A percentile compares a stretch with the other conserved stretches of the same genome.
Evolutionary conservation across 306 rosid genomes (phyloP).

Genomic region (Acacia confusa): DNA sequence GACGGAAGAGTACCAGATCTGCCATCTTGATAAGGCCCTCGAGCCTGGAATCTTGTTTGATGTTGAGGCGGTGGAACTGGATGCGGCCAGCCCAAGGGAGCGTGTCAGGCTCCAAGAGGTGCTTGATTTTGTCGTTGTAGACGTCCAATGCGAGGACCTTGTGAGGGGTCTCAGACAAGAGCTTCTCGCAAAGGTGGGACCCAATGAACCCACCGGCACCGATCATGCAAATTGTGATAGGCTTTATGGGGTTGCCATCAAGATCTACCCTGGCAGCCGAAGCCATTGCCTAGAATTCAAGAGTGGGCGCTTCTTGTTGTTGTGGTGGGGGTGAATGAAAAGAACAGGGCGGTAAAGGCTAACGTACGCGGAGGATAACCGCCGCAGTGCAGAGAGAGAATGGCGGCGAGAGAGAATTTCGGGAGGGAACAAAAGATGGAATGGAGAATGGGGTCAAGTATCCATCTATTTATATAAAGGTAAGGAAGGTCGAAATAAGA

Average conservation of each 20-base stretch:
- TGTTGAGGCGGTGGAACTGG: slow-evolving; percentile 88
- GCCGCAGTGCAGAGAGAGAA: neutral
- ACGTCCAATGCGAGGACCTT: slow-evolving; percentile 79
- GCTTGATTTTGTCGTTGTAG: slow-evolving; percentile 88
- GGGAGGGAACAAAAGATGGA: neutral
- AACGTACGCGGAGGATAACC: neutral
- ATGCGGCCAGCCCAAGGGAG: slow-evolving; percentile 77
- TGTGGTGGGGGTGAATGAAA: too few species aligned
- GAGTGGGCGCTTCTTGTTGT: neutral
- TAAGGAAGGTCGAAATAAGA: neutral
- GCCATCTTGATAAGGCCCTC: slow-evolving; percentile 89
- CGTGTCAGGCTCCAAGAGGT: slow-evolving; percentile 68
- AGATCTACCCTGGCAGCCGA: slow-evolving; percentile 68
- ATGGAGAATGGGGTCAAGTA: neutral
- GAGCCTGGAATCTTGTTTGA: slow-evolving; percentile 85
- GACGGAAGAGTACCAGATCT: slow-evolving; percentile 63
- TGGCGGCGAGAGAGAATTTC: neutral
- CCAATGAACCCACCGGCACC: slow-evolving; percentile 98
- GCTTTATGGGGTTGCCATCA: slow-evolving; percentile 70
- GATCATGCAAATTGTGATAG: slow-evolving; percentile 89
- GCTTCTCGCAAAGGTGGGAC: slow-evolving; percentile 89
- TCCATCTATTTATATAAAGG: neutral
- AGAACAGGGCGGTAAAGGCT: neutral
- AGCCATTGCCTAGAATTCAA: slow-evolving; percentile 43
- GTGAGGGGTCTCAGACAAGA: slow-evolving; percentile 79